Base-by-base conservation (phyloP, 2,329 filamentous ascomycete species). In the Juglanconis oblonga region DNA sequence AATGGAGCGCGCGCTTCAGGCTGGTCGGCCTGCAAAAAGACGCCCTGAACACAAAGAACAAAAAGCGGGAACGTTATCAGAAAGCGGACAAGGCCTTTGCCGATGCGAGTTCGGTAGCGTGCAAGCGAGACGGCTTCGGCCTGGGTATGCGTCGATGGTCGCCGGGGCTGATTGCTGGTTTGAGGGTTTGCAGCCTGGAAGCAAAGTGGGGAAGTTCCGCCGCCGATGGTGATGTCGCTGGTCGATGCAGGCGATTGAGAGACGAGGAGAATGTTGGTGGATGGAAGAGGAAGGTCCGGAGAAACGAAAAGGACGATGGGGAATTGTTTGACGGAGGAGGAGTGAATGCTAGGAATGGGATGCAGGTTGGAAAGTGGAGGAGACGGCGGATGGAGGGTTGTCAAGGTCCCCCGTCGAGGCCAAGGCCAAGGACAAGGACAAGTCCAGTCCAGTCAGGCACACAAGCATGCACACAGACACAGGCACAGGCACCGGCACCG, bases 21-120 rank as follows among this genome's bases (percentile, higher is more conserved):
- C 54, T 52, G 55, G 58, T 63, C 61, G 58, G 55, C 61, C 58
- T 61, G 61, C 61, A 24, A 24, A 44, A 54, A 50, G 47, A 40
- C 53, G 53, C 57, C 60, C 57, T 60, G 55, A 48, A 48, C 61
- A 63, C 61, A 63, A 61, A 63, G 61, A 63, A 51, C 44, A 54
- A 63, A 63, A 63, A 63, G 58, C 61, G 61, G 61, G 61, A 48
- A 63, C 61, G 61, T 63, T 63, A 61, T 63, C 61, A 63, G 54
- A 61, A 61, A 56, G 52, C 33, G 61, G 57, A 61, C 61, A 61
- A 59, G 61, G 51, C 54, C 24, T 50, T 57, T 48, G 45, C 40
- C 52, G 51, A 50, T 55, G 52, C 53, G 52, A 50, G 54, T 47
- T 58, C 59, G 52, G 56, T 52, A 62, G 59, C 59, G 52, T 36